Evolutionary conservation across 148 eudicot species (phyloP), one percentile per base, ranked within the genome.

Genomic region (Gaultheria prostrata): DNA sequence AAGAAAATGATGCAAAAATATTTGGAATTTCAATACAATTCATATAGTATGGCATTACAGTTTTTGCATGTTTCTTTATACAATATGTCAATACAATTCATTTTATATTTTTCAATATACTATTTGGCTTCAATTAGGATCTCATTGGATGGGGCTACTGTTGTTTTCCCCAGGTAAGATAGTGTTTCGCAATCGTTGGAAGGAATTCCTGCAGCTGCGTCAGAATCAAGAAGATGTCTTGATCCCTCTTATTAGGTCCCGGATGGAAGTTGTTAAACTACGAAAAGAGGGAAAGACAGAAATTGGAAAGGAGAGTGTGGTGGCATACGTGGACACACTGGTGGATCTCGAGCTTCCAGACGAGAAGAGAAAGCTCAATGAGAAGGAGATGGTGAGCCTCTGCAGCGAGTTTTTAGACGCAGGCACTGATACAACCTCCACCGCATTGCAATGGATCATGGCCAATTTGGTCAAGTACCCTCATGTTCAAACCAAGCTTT

Each of bases 391-490:
- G 63, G 91, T 91, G 85, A 85, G 79, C 26, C 51, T 85, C 1
- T 91, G 93, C 85, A 69, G 89, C 3, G 91, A 94, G 39, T 92
- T 94, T 78, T 88, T 94, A 0, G 86, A 75, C 33, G 98, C 88
- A 0, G 95, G 98, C 35, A 92, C 93, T 1, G 92, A 94, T 81
- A 93, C 95, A 33, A 93, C 98, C 35, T 79, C 93, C 3, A 93
- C 93, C 0, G 88, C 93, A 2, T 84, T 94, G 57, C 93, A 94
- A 48, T 94, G 93, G 94, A 90, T 91, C 59, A 91, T 94, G 93
- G 98, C 98, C 39, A 93, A 90, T 76, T 51, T 94, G 24, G 94
- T 92, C 20, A 94, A 90, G 87, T 76, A 89, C 80, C 93, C 89
- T 12, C 45, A 72, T 0, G 75, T 91, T 17, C 98, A 93, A 73